Conservation (phyloP, 306 rosid species). For the Lablab purpureus region DNA sequence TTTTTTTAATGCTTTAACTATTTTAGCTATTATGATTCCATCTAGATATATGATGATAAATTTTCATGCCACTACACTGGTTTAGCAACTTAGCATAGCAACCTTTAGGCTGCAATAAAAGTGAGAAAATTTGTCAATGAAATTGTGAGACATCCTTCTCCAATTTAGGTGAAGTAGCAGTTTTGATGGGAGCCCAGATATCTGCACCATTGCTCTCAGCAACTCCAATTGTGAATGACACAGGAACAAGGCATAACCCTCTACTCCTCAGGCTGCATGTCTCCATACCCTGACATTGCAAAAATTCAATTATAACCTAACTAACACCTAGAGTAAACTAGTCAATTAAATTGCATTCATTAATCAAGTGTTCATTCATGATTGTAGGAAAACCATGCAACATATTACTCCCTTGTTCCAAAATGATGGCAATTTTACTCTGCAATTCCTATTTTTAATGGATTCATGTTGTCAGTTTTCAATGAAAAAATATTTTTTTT, state of each 20-base stretch:
- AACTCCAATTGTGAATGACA: conserved; percentile 77
- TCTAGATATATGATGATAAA: conserved; percentile 44
- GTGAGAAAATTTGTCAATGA: conserved; percentile 51
- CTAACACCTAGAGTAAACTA: conserved; percentile 7
- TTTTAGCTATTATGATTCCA: conserved; percentile 45
- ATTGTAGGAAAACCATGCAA: background rate
- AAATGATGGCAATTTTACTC: too few species aligned
- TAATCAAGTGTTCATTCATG: background rate
- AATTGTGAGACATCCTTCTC: conserved; percentile 60
- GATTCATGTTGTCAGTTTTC: too few species aligned
- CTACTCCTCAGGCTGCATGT: conserved; percentile 79
- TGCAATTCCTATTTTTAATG: too few species aligned
- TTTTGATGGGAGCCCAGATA: conserved; percentile 96
- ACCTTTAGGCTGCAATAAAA: conserved; percentile 41
- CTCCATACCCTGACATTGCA: conserved; percentile 62
- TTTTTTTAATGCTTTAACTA: conserved; percentile 45
- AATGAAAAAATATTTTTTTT: too few species aligned
- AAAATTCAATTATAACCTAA: conserved; percentile 24
- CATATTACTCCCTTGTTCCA: background rate
- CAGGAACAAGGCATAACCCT: conserved; percentile 91
- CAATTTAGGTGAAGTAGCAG: conserved; percentile 62
- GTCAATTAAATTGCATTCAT: background rate
- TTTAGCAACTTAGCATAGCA: conserved; percentile 43
- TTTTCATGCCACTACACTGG: conserved; percentile 44
- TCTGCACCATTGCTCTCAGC: conserved; percentile 97